These are phyloP conservation scores for Pneumocystis oryctolagi DNA, from an alignment of 1,139 yeast genomes.

Conservation along the genomic window DNA sequence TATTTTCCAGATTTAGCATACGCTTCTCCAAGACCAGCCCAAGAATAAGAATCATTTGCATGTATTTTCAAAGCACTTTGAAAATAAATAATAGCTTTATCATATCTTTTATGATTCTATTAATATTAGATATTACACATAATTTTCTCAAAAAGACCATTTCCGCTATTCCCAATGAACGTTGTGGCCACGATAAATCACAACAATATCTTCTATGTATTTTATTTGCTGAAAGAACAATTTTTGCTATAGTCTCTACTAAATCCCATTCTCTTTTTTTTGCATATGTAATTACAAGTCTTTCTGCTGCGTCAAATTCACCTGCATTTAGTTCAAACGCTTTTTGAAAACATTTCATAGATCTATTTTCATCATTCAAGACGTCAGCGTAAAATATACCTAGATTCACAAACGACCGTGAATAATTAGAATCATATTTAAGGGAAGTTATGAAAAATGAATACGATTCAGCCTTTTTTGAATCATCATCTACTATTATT, in stretches of 20 bases:
- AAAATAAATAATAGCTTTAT: constrained; percentile 75
- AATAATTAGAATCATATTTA: constrained; percentile 19
- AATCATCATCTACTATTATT: background rate
- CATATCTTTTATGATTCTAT: constrained; percentile 32
- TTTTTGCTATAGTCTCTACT: constrained; percentile 53
- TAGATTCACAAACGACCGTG: constrained; percentile 42
- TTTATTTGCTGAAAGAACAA: constrained; percentile 41
- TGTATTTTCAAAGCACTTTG: constrained; percentile 68
- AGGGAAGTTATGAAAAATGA: constrained; percentile 42
- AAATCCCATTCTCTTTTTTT: constrained; percentile 63
- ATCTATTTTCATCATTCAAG: constrained; percentile 47
- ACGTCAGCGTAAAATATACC: constrained; percentile 54
- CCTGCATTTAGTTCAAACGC: constrained; percentile 78
- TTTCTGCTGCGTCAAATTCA: constrained; percentile 60
- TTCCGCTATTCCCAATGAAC: background rate
- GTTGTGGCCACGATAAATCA: background rate
- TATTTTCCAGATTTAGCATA: constrained; percentile 70
- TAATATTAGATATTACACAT: background rate
- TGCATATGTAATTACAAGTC: constrained; percentile 55
- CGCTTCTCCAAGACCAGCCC: constrained; percentile 93
- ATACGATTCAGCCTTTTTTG: constrained; percentile 29
- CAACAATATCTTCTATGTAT: background rate
- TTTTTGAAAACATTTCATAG: constrained; percentile 73
- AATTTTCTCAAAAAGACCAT: background rate
- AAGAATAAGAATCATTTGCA: constrained; percentile 55